Evolutionary conservation across 2,329 filamentous ascomycete species (phyloP).

Genomic region (Aspergillus viridinutans): DNA sequence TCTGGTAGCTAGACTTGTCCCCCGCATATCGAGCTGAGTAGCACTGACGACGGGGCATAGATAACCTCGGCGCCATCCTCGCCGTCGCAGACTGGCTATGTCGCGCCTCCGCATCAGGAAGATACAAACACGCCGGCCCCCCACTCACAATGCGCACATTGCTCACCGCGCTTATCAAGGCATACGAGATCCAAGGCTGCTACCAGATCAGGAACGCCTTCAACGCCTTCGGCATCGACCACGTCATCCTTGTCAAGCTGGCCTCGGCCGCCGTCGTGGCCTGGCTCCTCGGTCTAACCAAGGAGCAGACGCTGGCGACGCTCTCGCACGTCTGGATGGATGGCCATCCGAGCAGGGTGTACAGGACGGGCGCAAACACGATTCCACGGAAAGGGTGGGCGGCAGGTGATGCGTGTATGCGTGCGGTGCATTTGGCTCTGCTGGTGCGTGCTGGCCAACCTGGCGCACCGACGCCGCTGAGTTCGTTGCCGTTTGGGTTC

Average conservation of each 20-base stretch:
- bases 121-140: slow-evolving; percentile 9
- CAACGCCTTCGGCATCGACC: slow-evolving; percentile 40
- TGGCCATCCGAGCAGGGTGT: slow-evolving; percentile 33
- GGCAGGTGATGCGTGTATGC: slow-evolving; percentile 38
- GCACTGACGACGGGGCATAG: slow-evolving; percentile 14
- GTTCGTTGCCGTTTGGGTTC: slow-evolving; percentile 35
- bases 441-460: slow-evolving; percentile 25
- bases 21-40: neutral
- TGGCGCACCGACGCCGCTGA: slow-evolving; percentile 28
- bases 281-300: slow-evolving; percentile 34
- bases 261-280: slow-evolving; percentile 37
- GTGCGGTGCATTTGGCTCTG: slow-evolving; percentile 37
- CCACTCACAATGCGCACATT: slow-evolving; percentile 31
- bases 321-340: slow-evolving; percentile 42
- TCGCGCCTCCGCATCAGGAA: slow-evolving; percentile 9
- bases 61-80: slow-evolving; percentile 39
- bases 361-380: slow-evolving; percentile 31
- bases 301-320: slow-evolving; percentile 31
- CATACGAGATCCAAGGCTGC: slow-evolving; percentile 42
- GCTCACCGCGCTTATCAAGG: slow-evolving; percentile 35
- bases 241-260: slow-evolving; percentile 41
- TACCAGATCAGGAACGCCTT: slow-evolving; percentile 37
- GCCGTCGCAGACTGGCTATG: slow-evolving; percentile 32
- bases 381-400: slow-evolving; percentile 43
- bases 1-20: slow-evolving; percentile 18